Base-by-base conservation (phyloP, 371 early-diverging fungal species). In the Smittium culicis region DNA sequence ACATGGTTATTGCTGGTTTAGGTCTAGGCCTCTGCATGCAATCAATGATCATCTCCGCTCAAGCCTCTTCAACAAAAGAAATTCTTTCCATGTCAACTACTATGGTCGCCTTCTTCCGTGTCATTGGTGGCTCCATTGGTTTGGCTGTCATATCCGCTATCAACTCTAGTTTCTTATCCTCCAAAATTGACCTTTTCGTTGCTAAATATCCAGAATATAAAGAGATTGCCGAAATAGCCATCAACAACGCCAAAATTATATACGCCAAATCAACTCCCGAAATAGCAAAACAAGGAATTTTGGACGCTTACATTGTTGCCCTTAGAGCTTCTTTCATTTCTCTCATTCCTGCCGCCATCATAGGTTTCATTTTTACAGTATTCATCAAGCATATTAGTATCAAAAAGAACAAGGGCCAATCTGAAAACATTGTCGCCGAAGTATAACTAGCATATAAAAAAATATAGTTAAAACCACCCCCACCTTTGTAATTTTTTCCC, bases 21-120 rank as follows among this genome's bases (percentile, higher is more conserved):
- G 88, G 88, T n/a, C 69, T 84, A 35, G 90, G 90, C 20, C 62
- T 76, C 27, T 67, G 71, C 27, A 70, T 88, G 55, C 88, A 88
- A 73, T 80, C 81, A 17, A 59, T 72, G 59, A 66, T 87, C 66
- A 68, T 86, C 35, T 78, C 79, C 11, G 79, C 80, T 0, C 90
- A 89, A 71, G 79, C 81, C 0, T 71, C 83, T 1, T 82, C 80
- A 20, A 65, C 68, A 34, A 69, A 71, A n/a, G 73, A 80, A 34
- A 77, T 83, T 64, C 74, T 88, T 70, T 82, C 88, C 8, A 71
- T 81, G 0, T 85, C 80, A 45, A 88, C 89, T 27, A 74, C 85
- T 14, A 68, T 80, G 57, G 73, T 79, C 58, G 79, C 77, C 32
- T 86, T 86, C 71, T 74, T 78, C 65, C 82, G 82, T 69, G 73